Conservation (phyloP, 352 stramenopile genomes). For the Globisporangium megalacanthum region DNA sequence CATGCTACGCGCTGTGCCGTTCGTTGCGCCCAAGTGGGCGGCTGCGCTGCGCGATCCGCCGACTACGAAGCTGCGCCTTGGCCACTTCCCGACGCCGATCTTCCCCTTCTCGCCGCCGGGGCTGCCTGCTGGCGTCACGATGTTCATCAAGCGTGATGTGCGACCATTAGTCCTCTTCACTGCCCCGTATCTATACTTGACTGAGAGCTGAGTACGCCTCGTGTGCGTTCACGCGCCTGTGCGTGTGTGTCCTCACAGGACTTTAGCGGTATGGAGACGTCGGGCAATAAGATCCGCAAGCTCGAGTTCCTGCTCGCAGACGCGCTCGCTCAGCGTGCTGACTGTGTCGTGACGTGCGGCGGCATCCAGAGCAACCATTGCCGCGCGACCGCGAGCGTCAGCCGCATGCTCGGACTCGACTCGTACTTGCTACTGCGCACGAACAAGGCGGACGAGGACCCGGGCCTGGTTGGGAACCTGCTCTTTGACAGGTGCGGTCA, state of each 20-base stretch:
- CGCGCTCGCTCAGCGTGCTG: slow-evolving; percentile 71
- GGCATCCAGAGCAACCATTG: slow-evolving; percentile 95
- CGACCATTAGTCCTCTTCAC: background rate
- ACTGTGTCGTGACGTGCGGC: slow-evolving; percentile 91
- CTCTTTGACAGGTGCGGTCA: slow-evolving; percentile 56
- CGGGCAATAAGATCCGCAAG: slow-evolving; percentile 95
- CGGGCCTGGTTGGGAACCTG: slow-evolving; percentile 65
- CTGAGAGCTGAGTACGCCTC: too few species aligned
- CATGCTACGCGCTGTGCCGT: slow-evolving; percentile 67
- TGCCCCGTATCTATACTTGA: background rate
- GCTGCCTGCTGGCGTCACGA: slow-evolving; percentile 54
- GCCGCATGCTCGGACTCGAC: slow-evolving; percentile 88
- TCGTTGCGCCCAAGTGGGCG: slow-evolving; percentile 56
- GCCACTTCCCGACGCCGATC: slow-evolving; percentile 81
- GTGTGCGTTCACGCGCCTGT: background rate
- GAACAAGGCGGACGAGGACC: slow-evolving; percentile 69
- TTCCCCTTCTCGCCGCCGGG: slow-evolving; percentile 67
- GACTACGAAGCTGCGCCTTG: slow-evolving; percentile 43
- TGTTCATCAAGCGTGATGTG: slow-evolving; percentile 85
- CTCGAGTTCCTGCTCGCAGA: slow-evolving; percentile 93
- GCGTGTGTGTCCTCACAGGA: slow-evolving; percentile 25
- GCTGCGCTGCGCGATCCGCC: slow-evolving; percentile 39
- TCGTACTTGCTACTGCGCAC: slow-evolving; percentile 88
- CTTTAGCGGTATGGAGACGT: slow-evolving; percentile 88
- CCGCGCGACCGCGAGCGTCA: slow-evolving; percentile 74